These are phyloP conservation scores for Zygoascus flipseniorum DNA, from an alignment of 805 yeast genomes.

Conservation along the genomic window DNA sequence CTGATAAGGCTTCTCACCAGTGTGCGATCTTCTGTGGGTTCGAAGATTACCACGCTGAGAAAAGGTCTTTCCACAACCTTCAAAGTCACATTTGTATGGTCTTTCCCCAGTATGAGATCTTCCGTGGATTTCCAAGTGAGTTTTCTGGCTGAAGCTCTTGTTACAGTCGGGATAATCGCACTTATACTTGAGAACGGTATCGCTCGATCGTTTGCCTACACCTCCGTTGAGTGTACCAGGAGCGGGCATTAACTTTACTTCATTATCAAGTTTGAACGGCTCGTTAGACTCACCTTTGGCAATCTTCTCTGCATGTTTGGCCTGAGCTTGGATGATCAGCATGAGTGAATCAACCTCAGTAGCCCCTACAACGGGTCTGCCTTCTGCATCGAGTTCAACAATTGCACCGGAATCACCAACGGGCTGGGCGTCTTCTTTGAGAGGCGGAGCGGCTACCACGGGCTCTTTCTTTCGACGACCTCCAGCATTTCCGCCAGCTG, in stretches of 20 bases:
- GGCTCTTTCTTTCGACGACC: not conserved
- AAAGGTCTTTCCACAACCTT: constrained; percentile 62
- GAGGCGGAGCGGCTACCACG: not conserved
- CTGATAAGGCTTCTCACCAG: constrained; percentile 85
- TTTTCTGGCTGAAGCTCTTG: constrained; percentile 78
- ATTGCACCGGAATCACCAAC: not conserved
- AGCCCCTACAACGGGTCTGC: constrained; percentile 49
- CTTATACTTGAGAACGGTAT: constrained; percentile 19
- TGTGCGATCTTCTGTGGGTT: constrained; percentile 77
- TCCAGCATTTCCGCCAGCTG: not conserved
- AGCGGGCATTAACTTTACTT: constrained; percentile 13
- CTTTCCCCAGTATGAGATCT: constrained; percentile 81
- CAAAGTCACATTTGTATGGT: constrained; percentile 67
- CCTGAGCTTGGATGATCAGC: constrained; percentile 85
- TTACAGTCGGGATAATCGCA: constrained; percentile 45
- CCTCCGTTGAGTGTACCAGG: constrained; percentile 70
- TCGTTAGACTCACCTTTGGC: constrained; percentile 61
- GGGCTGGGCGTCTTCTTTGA: not conserved
- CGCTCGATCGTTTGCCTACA: constrained; percentile 70
- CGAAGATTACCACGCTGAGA: constrained; percentile 87
- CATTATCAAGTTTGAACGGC: constrained; percentile 16
- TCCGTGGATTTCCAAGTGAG: constrained; percentile 84
- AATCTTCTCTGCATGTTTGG: constrained; percentile 52
- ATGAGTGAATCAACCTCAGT: constrained; percentile 86
- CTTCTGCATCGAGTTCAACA: not conserved